These are phyloP conservation scores for Persicaria tinctoria DNA, from an alignment of 148 eudicot genomes.

Conservation along the genomic window DNA sequence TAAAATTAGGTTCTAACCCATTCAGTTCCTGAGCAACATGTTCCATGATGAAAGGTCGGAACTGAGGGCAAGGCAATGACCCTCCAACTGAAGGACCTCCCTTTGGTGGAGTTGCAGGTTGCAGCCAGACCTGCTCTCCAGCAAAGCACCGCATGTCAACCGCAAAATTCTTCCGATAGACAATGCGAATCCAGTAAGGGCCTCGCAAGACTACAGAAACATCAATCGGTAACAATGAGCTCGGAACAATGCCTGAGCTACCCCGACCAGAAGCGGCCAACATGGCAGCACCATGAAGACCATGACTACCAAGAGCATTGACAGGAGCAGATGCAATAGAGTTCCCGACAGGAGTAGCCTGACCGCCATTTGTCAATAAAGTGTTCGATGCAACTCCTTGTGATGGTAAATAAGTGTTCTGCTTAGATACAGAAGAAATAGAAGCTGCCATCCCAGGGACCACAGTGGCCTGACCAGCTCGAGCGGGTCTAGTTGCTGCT, in stretches of 20 bases:
- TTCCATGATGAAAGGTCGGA: conserved; percentile 98
- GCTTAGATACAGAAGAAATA: conserved; percentile 48
- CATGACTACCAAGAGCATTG: conserved; percentile 49
- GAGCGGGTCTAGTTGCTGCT: conserved; percentile 96
- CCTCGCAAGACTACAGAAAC: conserved; percentile 96
- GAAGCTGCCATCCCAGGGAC: conserved; percentile 55
- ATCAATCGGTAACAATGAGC: conserved; percentile 94
- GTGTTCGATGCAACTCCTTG: conserved; percentile 43
- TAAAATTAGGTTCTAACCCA: conserved; percentile 78
- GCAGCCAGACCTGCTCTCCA: conserved; percentile 99
- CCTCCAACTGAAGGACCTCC: conserved; percentile 94
- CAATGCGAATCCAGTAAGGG: conserved; percentile 94
- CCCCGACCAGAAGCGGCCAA: conserved; percentile 78
- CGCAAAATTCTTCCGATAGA: conserved; percentile 89
- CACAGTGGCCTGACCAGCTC: conserved; percentile 82
- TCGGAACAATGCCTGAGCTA: conserved; percentile 94
- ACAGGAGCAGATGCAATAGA: conserved; percentile 36
- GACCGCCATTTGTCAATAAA: conserved; percentile 35
- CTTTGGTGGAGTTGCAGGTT: conserved; percentile 97
- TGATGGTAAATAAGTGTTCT: conserved; percentile 39
- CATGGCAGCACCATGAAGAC: conserved; percentile 43
- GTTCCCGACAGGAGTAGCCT: conserved; percentile 36
- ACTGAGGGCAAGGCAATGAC: conserved; percentile 96
- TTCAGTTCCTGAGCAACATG: conserved; percentile 99
- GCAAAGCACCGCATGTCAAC: conserved; percentile 99